Percentiles rank a stretch among this genome's conserved stretches.
These are phyloP conservation scores for Leccinum fibrillosum DNA, from an alignment of 768 basidiomycete species.

Conservation along the genomic window DNA sequence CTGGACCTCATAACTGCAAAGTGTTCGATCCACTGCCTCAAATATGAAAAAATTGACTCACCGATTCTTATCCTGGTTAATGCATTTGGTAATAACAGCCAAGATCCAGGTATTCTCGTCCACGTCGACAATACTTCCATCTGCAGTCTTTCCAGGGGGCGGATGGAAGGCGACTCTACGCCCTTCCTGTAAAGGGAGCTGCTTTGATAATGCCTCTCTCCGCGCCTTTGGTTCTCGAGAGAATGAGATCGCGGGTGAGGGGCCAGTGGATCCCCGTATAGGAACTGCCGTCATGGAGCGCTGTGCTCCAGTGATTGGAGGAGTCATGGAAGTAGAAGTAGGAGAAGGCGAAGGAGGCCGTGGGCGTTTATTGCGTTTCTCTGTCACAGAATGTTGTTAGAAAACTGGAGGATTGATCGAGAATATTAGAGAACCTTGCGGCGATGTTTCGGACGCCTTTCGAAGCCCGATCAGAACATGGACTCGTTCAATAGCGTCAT, in stretches of 20 bases:
- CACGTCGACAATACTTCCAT: slow-evolving; percentile 48
- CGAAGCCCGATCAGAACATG: slow-evolving; percentile 68
- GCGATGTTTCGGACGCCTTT: slow-evolving; percentile 59
- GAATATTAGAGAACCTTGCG: slow-evolving; percentile 46
- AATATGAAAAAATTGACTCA: slow-evolving; percentile 23
- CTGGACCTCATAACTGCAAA: slow-evolving; percentile 74
- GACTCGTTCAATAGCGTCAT: slow-evolving; percentile 67
- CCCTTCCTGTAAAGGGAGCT: slow-evolving; percentile 66
- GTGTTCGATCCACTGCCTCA: neutral
- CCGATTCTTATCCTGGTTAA: slow-evolving; percentile 72
- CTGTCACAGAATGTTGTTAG: slow-evolving; percentile 29
- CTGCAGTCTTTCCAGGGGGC: slow-evolving; percentile 49
- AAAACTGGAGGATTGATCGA: neutral
- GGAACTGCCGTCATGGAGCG: slow-evolving; percentile 14
- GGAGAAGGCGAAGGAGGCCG: slow-evolving; percentile 65
- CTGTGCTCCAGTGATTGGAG: slow-evolving; percentile 19
- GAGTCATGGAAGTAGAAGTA: slow-evolving; percentile 43
- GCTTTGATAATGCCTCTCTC: slow-evolving; percentile 56
- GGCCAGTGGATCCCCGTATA: slow-evolving; percentile 57
- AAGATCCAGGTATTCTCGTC: slow-evolving; percentile 70
- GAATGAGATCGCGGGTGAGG: slow-evolving; percentile 46
- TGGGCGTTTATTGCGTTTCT: slow-evolving; percentile 78
- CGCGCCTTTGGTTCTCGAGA: slow-evolving; percentile 67
- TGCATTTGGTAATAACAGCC: slow-evolving; percentile 67
- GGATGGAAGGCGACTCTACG: slow-evolving; percentile 83